Evolutionary conservation across 2,329 filamentous ascomycete genomes (phyloP), one percentile per base, ranked within the genome.

Genomic region (Colletotrichum spaethianum): DNA sequence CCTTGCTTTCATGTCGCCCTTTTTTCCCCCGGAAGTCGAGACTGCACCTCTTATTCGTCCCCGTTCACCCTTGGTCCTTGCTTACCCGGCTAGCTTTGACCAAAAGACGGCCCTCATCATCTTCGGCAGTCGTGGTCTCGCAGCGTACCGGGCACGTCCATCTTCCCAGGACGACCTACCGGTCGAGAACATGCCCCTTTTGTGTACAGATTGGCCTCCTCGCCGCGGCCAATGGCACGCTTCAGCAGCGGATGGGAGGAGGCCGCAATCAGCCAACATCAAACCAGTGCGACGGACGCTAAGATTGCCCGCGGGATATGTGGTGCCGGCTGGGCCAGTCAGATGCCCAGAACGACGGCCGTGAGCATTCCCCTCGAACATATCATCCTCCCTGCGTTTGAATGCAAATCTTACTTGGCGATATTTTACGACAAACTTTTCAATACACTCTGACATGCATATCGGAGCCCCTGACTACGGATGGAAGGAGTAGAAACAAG

Each of bases 271-370:
- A 57, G 31, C 52, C 64, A 69, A 63, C 33, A 59, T 28, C 18
- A 23, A 59, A 44, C 59, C 52, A 59, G 70, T 72, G 59, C 66
- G 63, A 70, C 70, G 44, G 59, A 63, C 70, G 28, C 69, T 68
- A 57, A 42, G 46, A 31, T 50, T 38, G 38, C 56, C 40, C 4
- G 26, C 69, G 33, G 55, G 48, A 61, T 46, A 68, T 57, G 31
- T 63, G 63, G 53, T 60, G 60, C 33, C 18, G 38, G 28, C 8
- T 28, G 36, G 50, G 38, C 71, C 67, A 71, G 36, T 73, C 55
- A 63, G n/a, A 61, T 36, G 18, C 16, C 56, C 38, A 36, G 23
- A n/a, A 48, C 55, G 31, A 14, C 20, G 20, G n/a, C 31, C 26
- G 42, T 33, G 36, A 40, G 56, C 46, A 36, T 70, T 33, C n/a